A percentile compares a stretch with the other conserved stretches of the same genome.
phyloP scores from a whole-genome alignment of 352 stramenopile genomes.

The Elongisporangium undulatum region DNA sequence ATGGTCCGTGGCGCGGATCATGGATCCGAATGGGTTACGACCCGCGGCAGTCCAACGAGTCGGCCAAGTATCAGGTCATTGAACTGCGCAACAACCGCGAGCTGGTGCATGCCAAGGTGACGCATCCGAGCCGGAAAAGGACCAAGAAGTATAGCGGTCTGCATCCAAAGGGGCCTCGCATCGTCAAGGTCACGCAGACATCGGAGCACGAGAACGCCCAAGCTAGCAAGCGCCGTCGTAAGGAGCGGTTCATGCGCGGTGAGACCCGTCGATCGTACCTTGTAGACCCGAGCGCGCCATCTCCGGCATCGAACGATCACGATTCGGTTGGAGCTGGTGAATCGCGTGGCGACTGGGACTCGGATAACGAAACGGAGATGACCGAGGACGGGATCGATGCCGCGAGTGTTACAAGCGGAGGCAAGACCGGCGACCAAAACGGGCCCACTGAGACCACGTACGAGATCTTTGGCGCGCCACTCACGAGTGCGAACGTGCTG shows the following conservation, averaged over 20 bases:
- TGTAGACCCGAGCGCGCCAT: conserved; percentile 27
- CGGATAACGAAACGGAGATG: conserved; percentile 36
- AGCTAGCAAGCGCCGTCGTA: conserved; percentile 52
- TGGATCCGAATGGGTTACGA: conserved; percentile 85
- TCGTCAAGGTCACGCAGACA: conserved; percentile 73
- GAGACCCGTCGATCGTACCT: conserved; percentile 60
- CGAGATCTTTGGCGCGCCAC: conserved; percentile 70
- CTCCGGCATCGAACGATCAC: conserved; percentile 1
- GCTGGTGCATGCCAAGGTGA: conserved; percentile 78
- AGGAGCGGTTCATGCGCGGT: conserved; percentile 59
- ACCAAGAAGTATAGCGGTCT: conserved; percentile 61
- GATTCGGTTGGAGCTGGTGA: conserved; percentile 3
- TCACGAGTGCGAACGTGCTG: conserved; percentile 65
- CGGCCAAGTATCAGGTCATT: conserved; percentile 67
- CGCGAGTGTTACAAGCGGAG: conserved; percentile 10
- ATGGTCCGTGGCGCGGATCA: conserved; percentile 74
- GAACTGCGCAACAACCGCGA: conserved; percentile 79
- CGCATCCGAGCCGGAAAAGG: conserved; percentile 56
- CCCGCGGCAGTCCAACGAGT: conserved; percentile 33
- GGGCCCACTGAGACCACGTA: conserved; percentile 25
- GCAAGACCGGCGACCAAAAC: conserved; percentile 1
- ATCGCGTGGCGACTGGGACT: conserved; percentile 33
- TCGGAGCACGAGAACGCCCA: conserved; percentile 62
- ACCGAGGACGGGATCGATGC: conserved; percentile 25
- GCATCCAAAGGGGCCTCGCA: conserved; percentile 58